Conservation (phyloP, 192 early-diverging fungal species). For the Mortierella alpina region DNA sequence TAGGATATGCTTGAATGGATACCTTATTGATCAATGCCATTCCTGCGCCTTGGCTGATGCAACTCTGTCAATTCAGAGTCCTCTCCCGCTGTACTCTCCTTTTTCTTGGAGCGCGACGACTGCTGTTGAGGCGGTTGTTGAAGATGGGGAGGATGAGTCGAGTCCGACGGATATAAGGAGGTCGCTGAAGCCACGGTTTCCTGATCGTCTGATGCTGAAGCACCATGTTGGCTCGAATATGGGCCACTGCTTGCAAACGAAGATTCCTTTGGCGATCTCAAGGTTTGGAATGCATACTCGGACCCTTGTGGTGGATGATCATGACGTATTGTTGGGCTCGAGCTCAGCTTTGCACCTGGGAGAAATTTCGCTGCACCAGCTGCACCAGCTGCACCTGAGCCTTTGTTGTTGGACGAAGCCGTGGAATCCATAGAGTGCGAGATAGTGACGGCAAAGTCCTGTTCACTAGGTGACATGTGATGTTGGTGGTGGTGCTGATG, state of each 20-base stretch:
- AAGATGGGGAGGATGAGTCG: too few relatives aligned
- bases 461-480: conserved; percentile 24
- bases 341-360: conserved; percentile 6
- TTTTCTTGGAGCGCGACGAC: too few relatives aligned
- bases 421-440: conserved; percentile 31
- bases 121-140: too few relatives aligned
- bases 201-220: too few relatives aligned
- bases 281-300: conserved; percentile 22
- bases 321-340: conserved; percentile 17
- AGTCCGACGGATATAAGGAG: too few relatives aligned
- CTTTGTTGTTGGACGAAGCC: conserved; percentile 1
- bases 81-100: too few relatives aligned
- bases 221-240: too few relatives aligned
- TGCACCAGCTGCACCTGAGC: neutral
- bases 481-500: conserved; percentile 5
- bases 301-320: conserved; percentile 21
- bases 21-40: too few relatives aligned
- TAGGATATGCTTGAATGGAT: neutral
- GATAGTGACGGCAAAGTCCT: conserved; percentile 19
- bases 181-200: too few relatives aligned
- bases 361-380: neutral
- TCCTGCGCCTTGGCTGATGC: too few relatives aligned
- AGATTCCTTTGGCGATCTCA: conserved; percentile 14
- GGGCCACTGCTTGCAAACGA: too few relatives aligned
- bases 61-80: too few relatives aligned